A percentile compares a stretch with the other conserved stretches of the same genome.
phyloP scores from a whole-genome alignment of 306 rosid species.

The Begonia loranthoides region DNA sequence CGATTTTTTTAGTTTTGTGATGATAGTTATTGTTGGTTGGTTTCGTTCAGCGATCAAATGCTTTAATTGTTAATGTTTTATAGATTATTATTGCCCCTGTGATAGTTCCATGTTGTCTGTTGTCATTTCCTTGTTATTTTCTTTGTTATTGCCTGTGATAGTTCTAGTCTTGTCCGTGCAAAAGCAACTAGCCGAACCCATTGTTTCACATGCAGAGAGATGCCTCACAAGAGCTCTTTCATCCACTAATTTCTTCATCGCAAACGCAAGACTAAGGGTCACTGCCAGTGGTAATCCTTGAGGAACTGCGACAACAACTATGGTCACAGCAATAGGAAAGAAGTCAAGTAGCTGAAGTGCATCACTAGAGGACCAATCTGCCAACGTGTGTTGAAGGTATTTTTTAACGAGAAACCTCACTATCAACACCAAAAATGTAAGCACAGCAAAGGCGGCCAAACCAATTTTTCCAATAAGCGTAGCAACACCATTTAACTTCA shows the following conservation, averaged over 20 bases:
- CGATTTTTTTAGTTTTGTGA: too few relatives aligned
- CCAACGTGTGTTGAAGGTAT: conserved; percentile 27
- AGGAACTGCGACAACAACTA: conserved; percentile 92
- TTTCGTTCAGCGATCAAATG: too few relatives aligned
- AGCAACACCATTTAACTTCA: conserved; percentile 92
- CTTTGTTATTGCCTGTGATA: too few relatives aligned
- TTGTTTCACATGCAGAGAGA: conserved; percentile 96
- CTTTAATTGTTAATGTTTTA: too few relatives aligned
- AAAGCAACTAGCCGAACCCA: conserved; percentile 93
- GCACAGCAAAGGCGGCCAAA: conserved; percentile 56
- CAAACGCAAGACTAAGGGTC: conserved; percentile 97
- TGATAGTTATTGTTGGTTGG: too few relatives aligned
- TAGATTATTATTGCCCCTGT: too few relatives aligned
- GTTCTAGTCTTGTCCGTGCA: conserved; percentile 98
- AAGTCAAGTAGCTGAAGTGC: conserved; percentile 51
- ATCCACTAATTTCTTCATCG: conserved; percentile 82
- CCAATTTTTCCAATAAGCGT: conserved; percentile 93
- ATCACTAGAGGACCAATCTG: conserved; percentile 67
- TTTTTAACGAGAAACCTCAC: conserved; percentile 53
- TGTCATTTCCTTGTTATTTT: too few relatives aligned
- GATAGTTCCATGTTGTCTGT: too few relatives aligned
- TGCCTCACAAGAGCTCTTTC: conserved; percentile 88
- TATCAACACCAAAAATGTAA: conserved; percentile 59
- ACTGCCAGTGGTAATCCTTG: conserved; percentile 97
- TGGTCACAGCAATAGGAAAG: conserved; percentile 89